phyloP scores from a whole-genome alignment of 225 moss, liverwort and hornwort genomes.

The Physcomitrium patens region DNA sequence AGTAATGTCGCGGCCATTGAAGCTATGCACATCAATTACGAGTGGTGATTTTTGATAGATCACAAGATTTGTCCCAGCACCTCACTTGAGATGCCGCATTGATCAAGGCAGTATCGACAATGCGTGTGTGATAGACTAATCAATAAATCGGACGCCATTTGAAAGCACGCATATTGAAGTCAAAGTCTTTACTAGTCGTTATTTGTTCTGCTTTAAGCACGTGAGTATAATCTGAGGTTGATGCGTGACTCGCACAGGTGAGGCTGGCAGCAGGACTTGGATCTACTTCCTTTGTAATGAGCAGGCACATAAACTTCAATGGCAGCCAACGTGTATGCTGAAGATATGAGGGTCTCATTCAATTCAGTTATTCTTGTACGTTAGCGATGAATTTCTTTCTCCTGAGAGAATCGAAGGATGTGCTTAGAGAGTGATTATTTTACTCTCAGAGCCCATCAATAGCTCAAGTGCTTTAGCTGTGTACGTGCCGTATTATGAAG shows the following conservation, averaged over 20 bases:
- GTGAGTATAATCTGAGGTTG: slow-evolving; percentile 12
- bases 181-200: not conserved
- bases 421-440: not conserved
- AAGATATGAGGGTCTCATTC: not conserved
- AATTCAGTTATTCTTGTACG: not conserved
- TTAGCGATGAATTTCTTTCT: not conserved
- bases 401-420: not conserved
- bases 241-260: slow-evolving; percentile 6
- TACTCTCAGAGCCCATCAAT: not conserved
- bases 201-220: slow-evolving; percentile 16
- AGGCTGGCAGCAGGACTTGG: not conserved
- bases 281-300: not conserved
- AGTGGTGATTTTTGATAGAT: slow-evolving; percentile 4
- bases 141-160: slow-evolving; percentile 14
- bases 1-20: not conserved
- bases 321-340: not conserved
- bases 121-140: slow-evolving; percentile 1
- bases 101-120: slow-evolving; percentile 18
- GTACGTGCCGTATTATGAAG: not conserved
- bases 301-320: not conserved
- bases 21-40: slow-evolving; percentile 1
- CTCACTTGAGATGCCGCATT: slow-evolving; percentile 7
- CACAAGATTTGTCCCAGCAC: not conserved
- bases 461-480: not conserved
- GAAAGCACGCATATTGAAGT: not conserved